A percentile compares a stretch with the other conserved stretches of the same genome.
Conservation (phyloP, 306 rosid genomes). For the Trichosanthes cucumerina region DNA sequence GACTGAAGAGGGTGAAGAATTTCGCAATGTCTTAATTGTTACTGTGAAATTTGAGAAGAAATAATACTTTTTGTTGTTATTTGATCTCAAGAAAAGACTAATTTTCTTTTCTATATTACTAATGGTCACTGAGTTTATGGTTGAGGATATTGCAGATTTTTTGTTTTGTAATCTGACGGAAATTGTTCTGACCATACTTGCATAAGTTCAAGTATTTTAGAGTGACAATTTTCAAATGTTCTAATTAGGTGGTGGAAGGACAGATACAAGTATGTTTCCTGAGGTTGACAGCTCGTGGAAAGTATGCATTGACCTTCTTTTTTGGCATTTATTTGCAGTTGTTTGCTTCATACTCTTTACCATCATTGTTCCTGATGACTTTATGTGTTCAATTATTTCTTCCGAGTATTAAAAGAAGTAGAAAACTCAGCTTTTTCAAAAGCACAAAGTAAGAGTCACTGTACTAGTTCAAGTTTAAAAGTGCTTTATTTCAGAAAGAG, state of each 20-base stretch:
- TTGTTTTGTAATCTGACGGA: background rate
- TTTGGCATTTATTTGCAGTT: background rate
- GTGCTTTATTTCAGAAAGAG: background rate
- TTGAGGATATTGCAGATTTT: background rate
- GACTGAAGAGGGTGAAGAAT: background rate
- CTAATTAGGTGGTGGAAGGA: constrained; percentile 48
- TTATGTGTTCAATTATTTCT: background rate
- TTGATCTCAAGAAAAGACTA: background rate
- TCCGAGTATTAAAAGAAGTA: background rate
- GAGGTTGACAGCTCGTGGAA: constrained; percentile 89
- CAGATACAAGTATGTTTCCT: constrained; percentile 69
- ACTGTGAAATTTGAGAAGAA: background rate
- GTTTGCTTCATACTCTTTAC: constrained; percentile 6
- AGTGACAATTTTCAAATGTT: constrained; percentile 15
- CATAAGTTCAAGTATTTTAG: background rate
- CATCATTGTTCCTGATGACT: constrained; percentile 2
- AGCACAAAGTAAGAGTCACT: background rate
- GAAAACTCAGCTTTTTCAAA: background rate
- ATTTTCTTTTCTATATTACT: background rate
- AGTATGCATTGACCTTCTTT: constrained; percentile 31
- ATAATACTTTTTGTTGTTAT: background rate
- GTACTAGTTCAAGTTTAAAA: background rate
- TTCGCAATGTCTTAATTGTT: background rate
- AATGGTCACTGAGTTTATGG: background rate
- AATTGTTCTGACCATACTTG: background rate